These are phyloP conservation scores for Phytophthora litchii DNA, from an alignment of 352 stramenopile species.

Conservation along the genomic window DNA sequence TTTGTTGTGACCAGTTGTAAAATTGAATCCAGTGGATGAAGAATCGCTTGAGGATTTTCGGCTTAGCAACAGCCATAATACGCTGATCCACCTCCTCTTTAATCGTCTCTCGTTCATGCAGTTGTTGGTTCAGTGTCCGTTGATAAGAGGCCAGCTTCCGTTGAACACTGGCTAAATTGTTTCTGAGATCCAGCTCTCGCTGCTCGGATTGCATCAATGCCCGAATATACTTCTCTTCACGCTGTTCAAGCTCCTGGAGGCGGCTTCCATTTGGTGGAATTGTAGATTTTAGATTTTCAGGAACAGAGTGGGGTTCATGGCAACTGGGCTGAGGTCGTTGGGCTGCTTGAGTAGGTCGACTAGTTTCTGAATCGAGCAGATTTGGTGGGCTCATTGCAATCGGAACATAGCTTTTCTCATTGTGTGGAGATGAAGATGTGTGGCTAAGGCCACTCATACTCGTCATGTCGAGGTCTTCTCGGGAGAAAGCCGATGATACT, in stretches of 20 bases:
- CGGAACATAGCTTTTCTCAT: slow-evolving; percentile 15
- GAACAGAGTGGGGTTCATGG: background rate
- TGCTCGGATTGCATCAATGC: slow-evolving; percentile 83
- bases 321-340: background rate
- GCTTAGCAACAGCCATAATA: slow-evolving; percentile 45
- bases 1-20: slow-evolving; percentile 54
- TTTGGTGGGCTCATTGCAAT: slow-evolving; percentile 14
- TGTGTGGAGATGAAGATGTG: slow-evolving; percentile 13
- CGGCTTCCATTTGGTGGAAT: slow-evolving; percentile 20
- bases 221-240: slow-evolving; percentile 78
- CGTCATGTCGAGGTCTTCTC: slow-evolving; percentile 34
- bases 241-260: slow-evolving; percentile 62
- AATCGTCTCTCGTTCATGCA: slow-evolving; percentile 54
- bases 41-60: slow-evolving; percentile 60
- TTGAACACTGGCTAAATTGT: slow-evolving; percentile 48
- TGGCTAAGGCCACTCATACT: slow-evolving; percentile 35
- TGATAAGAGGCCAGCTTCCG: slow-evolving; percentile 55
- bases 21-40: slow-evolving; percentile 68
- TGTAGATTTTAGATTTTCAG: slow-evolving; percentile 1
- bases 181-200: slow-evolving; percentile 69
- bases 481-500: slow-evolving; percentile 28
- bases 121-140: slow-evolving; percentile 42
- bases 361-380: background rate
- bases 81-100: slow-evolving; percentile 59
- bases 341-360: background rate